These are phyloP conservation scores for apple (Malus domestica) DNA, from an alignment of 306 rosid species.

Conservation along the genomic window DNA sequence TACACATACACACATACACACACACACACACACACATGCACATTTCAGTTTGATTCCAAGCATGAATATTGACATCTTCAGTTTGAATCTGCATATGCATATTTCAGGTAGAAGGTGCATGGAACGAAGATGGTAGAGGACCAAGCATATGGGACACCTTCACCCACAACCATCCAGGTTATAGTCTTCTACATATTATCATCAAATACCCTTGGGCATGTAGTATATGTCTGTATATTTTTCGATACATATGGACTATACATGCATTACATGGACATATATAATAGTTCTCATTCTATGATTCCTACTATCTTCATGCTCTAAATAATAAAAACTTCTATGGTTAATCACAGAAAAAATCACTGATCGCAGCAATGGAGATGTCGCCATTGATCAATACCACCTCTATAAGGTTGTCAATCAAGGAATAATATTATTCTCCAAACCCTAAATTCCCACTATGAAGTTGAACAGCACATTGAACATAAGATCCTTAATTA, in stretches of 20 bases:
- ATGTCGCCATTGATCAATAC: slow-evolving; percentile 24
- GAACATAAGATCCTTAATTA: not conserved
- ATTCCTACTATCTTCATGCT: not conserved
- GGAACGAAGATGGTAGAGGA: not conserved
- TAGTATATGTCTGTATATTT: too few relatives aligned
- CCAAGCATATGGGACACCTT: not conserved
- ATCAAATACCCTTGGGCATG: too few relatives aligned
- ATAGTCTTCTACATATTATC: too few relatives aligned
- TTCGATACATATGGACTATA: too few relatives aligned
- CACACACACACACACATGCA: too few relatives aligned
- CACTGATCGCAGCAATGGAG: not conserved
- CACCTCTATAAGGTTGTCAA: slow-evolving; percentile 8
- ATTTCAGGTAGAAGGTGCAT: not conserved
- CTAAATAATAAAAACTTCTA: not conserved
- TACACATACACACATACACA: too few relatives aligned
- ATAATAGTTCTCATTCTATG: too few relatives aligned
- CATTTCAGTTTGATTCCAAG: not conserved
- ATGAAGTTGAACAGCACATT: too few relatives aligned
- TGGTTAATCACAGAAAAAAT: not conserved
- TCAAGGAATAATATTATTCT: not conserved
- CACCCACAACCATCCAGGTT: not conserved
- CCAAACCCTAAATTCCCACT: too few relatives aligned
- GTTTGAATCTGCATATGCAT: not conserved
- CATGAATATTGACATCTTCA: not conserved
- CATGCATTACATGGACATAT: too few relatives aligned